Conservation (phyloP, 257 asterid genomes). For the Salvia rosmarinus region DNA sequence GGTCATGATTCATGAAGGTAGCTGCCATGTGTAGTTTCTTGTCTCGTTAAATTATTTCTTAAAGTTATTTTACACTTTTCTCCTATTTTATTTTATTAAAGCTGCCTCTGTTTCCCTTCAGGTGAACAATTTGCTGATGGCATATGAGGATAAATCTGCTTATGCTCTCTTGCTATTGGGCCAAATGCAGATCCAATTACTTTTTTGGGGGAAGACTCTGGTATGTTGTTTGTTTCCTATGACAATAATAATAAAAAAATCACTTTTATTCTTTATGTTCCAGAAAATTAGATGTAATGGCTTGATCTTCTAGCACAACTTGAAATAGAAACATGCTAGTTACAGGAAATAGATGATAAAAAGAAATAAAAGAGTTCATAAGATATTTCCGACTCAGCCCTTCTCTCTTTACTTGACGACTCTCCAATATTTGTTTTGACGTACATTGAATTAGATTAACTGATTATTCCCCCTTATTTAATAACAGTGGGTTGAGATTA, state of each 20-base stretch:
- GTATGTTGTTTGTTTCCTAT: conserved; percentile 47
- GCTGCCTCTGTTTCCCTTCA: conserved; percentile 34
- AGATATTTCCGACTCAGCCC: not conserved
- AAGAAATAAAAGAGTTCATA: conserved; percentile 13
- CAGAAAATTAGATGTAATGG: conserved; percentile 15
- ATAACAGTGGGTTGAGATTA: not conserved
- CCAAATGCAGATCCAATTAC: conserved; percentile 83
- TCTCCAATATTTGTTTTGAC: conserved; percentile 12
- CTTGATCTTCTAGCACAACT: not conserved
- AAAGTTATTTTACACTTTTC: not conserved
- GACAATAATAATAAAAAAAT: not conserved
- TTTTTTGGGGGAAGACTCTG: conserved; percentile 78
- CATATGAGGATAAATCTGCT: conserved; percentile 94
- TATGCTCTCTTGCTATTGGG: conserved; percentile 88
- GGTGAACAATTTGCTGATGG: conserved; percentile 83
- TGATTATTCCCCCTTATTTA: not conserved
- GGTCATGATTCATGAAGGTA: conserved; percentile 97
- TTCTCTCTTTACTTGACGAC: not conserved
- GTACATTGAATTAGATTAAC: not conserved
- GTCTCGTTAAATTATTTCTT: conserved; percentile 18
- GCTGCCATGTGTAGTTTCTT: not conserved
- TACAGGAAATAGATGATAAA: not conserved
- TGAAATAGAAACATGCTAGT: not conserved
- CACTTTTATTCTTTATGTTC: not conserved
- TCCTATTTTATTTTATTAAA: conserved; percentile 8